phyloP scores from a whole-genome alignment of 768 basidiomycete species.

The Agrocybe praecox region DNA sequence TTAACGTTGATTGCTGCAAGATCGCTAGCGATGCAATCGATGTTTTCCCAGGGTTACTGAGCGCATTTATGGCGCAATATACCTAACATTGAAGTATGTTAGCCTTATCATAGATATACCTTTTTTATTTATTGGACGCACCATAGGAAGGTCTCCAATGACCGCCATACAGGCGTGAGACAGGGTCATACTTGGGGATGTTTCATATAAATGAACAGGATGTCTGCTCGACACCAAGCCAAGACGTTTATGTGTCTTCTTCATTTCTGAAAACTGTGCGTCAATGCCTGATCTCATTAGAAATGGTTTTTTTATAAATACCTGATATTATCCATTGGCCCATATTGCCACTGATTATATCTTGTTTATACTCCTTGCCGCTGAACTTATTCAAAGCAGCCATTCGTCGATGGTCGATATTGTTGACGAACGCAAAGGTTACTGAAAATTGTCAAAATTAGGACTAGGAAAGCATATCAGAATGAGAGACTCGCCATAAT shows the following conservation, averaged over 20 bases:
- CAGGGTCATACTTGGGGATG: constrained; percentile 7
- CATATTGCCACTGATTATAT: constrained; percentile 40
- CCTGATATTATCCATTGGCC: constrained; percentile 31
- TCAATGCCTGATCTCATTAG: too few relatives aligned
- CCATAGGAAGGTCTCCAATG: constrained; percentile 33
- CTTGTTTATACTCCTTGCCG: constrained; percentile 30
- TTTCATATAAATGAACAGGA: constrained; percentile 17
- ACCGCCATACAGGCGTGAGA: constrained; percentile 17
- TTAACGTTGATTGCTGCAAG: constrained; percentile 36
- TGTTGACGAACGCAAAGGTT: constrained; percentile 29
- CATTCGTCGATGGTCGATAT: constrained; percentile 30
- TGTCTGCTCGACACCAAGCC: constrained; percentile 24
- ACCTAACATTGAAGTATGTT: constrained; percentile 27
- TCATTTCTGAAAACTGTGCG: constrained; percentile 32
- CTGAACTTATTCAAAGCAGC: constrained; percentile 31
- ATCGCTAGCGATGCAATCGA: constrained; percentile 42
- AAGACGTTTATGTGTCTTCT: constrained; percentile 22
- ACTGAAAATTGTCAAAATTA: constrained; percentile 13
- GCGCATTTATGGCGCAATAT: constrained; percentile 35
- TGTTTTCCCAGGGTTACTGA: constrained; percentile 33
- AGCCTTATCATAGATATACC: too few relatives aligned
- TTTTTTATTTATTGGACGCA: constrained; percentile 8
- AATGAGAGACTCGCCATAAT: constrained; percentile 22
- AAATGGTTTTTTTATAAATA: constrained; percentile 10
- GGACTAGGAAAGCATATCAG: neutral